These are phyloP conservation scores for Primulina huaijiensis DNA, from an alignment of 257 asterid species.

Conservation along the genomic window DNA sequence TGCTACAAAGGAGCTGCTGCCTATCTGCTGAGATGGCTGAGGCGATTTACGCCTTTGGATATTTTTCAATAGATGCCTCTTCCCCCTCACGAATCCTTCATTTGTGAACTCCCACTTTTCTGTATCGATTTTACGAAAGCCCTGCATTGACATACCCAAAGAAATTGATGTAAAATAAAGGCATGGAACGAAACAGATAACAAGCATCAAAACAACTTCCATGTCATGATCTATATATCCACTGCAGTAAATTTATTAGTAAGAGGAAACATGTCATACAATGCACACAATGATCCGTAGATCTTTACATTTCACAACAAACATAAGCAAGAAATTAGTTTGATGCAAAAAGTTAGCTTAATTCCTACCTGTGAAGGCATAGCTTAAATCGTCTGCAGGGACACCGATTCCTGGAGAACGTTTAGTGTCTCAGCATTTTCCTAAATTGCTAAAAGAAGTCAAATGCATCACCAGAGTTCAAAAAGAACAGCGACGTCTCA, in stretches of 20 bases:
- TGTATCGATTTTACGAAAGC: slow-evolving; percentile 72
- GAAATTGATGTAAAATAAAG: slow-evolving; percentile 12
- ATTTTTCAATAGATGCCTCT: slow-evolving; percentile 56
- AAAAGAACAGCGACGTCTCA: slow-evolving; percentile 20
- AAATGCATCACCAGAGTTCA: slow-evolving; percentile 28
- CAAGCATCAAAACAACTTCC: slow-evolving; percentile 18
- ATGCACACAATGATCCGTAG: slow-evolving; percentile 28
- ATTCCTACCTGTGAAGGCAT: slow-evolving; percentile 54
- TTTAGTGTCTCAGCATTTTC: slow-evolving; percentile 33
- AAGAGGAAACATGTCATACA: slow-evolving; percentile 32
- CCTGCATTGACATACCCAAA: slow-evolving; percentile 39
- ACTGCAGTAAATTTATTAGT: slow-evolving; percentile 21
- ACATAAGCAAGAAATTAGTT: slow-evolving; percentile 14
- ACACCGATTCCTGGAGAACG: slow-evolving; percentile 39
- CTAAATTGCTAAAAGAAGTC: slow-evolving; percentile 24
- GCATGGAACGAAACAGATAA: slow-evolving; percentile 3
- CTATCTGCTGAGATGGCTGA: slow-evolving; percentile 47
- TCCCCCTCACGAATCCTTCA: slow-evolving; percentile 64
- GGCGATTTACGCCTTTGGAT: slow-evolving; percentile 72
- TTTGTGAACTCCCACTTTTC: slow-evolving; percentile 84
- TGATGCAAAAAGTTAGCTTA: slow-evolving; percentile 25
- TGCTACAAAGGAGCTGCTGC: slow-evolving; percentile 45
- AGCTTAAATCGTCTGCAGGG: slow-evolving; percentile 27
- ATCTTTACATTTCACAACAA: slow-evolving; percentile 3
- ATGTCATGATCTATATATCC: slow-evolving; percentile 17